Evolutionary conservation across 2,329 filamentous ascomycete species (phyloP).

Genomic region (Cordyceps javanica): DNA sequence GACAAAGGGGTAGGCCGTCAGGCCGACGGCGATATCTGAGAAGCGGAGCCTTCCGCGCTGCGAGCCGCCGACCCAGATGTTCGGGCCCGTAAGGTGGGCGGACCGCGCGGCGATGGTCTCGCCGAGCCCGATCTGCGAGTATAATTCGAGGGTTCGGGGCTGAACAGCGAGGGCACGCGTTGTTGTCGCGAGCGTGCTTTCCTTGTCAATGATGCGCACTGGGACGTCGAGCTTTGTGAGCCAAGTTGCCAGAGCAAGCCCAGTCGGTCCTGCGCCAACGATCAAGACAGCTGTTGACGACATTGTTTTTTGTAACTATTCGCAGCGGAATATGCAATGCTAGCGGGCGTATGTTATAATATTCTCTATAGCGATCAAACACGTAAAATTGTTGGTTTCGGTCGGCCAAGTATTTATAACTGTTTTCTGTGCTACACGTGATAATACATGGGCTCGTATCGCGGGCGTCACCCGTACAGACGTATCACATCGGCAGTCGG

Average conservation of each 20-base stretch:
- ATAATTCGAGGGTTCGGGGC: slow-evolving; percentile 5
- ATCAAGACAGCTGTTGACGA: slow-evolving; percentile 4
- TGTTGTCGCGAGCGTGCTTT: not conserved
- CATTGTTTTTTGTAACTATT: not conserved
- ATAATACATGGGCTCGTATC: not conserved
- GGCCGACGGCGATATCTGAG: not conserved
- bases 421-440: not conserved
- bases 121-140: slow-evolving; percentile 7
- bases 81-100: not conserved
- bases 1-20: not conserved
- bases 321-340: too few species aligned
- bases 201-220: slow-evolving; percentile 11
- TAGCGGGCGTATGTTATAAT: too few species aligned
- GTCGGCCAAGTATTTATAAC: not conserved
- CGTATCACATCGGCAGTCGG: not conserved
- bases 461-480: not conserved
- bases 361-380: not conserved
- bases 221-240: slow-evolving; percentile 9
- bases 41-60: not conserved
- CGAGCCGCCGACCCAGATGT: slow-evolving; percentile 6
- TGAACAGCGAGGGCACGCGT: slow-evolving; percentile 10
- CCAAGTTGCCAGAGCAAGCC: slow-evolving; percentile 10
- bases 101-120: not conserved
- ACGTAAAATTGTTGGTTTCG: too few species aligned
- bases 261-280: slow-evolving; percentile 12